Conservation (phyloP, 192 early-diverging fungal species). For the Umbelopsis sp. region DNA sequence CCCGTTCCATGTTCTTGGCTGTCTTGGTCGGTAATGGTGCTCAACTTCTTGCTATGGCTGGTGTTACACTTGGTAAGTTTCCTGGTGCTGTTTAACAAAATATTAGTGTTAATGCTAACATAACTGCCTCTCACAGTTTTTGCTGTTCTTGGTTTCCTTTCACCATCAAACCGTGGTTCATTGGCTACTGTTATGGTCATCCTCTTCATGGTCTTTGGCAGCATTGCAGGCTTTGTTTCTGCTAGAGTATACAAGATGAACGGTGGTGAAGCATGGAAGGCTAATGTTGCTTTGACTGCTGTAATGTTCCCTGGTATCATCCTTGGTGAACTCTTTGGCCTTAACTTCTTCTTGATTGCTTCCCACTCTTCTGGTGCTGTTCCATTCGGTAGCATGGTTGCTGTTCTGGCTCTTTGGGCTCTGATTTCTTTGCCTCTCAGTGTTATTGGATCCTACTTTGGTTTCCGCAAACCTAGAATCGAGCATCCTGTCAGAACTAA, state of each 20-base stretch:
- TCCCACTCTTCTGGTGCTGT: constrained; percentile 87
- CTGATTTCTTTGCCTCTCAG: constrained; percentile 84
- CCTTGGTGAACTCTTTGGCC: constrained; percentile 57
- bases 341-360: constrained; percentile 87
- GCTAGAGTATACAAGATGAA: constrained; percentile 93
- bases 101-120: too few relatives aligned
- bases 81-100: not conserved
- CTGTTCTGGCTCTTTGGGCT: constrained; percentile 79
- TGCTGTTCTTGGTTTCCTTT: constrained; percentile 95
- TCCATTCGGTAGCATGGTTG: constrained; percentile 84
- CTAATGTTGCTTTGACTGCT: constrained; percentile 80
- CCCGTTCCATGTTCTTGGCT: constrained; percentile 70
- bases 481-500: constrained; percentile 87
- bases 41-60: constrained; percentile 75
- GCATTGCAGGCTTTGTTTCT: constrained; percentile 87
- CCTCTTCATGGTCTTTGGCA: constrained; percentile 88
- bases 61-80: constrained; percentile 57
- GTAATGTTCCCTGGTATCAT: constrained; percentile 76
- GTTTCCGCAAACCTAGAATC: constrained; percentile 67
- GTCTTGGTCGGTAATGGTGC: constrained; percentile 86
- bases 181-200: constrained; percentile 90
- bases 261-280: constrained; percentile 85
- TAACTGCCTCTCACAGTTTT: constrained; percentile 56
- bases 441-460: constrained; percentile 72
- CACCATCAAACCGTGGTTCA: constrained; percentile 88